Percentiles rank a stretch among this genome's conserved stretches.
Conservation (phyloP, 148 eudicot genomes). For the Nyssa sinensis region DNA sequence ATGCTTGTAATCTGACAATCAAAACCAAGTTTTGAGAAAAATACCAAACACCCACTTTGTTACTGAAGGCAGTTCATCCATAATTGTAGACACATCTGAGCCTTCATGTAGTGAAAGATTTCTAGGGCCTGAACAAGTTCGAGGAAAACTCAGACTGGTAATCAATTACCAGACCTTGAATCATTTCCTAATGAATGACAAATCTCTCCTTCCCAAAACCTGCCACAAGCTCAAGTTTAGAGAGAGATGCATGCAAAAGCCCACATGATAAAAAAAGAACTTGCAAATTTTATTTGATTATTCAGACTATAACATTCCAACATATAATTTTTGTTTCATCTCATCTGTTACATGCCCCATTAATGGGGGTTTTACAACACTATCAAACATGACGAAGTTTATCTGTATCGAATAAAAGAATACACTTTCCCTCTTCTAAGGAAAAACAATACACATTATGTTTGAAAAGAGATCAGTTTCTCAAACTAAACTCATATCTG, state of each 20-base stretch:
- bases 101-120: too few relatives aligned
- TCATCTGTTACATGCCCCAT: background rate
- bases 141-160: too few relatives aligned
- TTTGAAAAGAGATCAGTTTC: background rate
- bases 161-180: too few relatives aligned
- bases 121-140: too few relatives aligned
- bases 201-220: too few relatives aligned
- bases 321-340: background rate
- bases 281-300: constrained; percentile 1
- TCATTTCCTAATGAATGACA: too few relatives aligned
- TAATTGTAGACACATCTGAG: too few relatives aligned
- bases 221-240: too few relatives aligned
- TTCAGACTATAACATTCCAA: background rate
- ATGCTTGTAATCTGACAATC: too few relatives aligned
- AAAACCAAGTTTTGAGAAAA: too few relatives aligned
- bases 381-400: background rate
- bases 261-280: background rate
- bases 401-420: constrained; percentile 5
- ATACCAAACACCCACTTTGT: too few relatives aligned
- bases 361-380: constrained; percentile 1
- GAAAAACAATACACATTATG: constrained; percentile 10
- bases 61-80: background rate
- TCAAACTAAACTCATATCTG: constrained; percentile 2
- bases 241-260: too few relatives aligned
- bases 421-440: constrained; percentile 2